Evolutionary conservation across 768 basidiomycete genomes (phyloP), one percentile per base, ranked within the genome.

Genomic region (Trametes elegans): DNA sequence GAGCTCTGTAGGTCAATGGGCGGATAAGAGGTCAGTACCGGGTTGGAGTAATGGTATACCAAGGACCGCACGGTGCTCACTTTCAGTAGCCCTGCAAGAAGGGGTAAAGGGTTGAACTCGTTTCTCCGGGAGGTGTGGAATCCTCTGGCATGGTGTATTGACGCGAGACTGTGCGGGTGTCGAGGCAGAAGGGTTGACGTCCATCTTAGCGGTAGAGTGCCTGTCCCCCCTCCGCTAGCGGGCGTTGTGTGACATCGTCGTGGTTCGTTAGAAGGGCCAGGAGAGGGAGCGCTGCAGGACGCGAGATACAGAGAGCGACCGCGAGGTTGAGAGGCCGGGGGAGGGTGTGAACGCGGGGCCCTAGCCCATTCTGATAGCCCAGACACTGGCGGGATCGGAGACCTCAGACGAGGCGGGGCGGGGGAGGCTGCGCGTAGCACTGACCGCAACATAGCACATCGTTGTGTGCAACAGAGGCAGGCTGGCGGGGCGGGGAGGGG

Each of bases 81-180:
- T 80, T 91, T 91, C 58, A 91, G 71, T 18, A 84, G 67, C 7
- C 76, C 80, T n/a, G 85, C 68, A 21, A 83, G 71, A n/a, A 87
- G 32, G 1, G 81, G 77, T 41, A 88, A 64, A 19, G 80, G 79
- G 1, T 57, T 36, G 5, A 59, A 69, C 29, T 75, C 66, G 35
- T 64, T 70, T 2, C 51, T 55, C 23, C 59, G 64, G 1, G 79
- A 77, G 9, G 78, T 66, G 49, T 81, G 79, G 55, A 81, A 79
- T 39, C 42, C 60, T n/a, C 48, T 57, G 7, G 55, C 36, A 60
- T 24, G 39, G 52, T 19, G 24, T 7, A 29, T 13, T 13, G 28
- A 16, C 9, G 41, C 32, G 32, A 42, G 10, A 29, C 23, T 10
- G 31, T 24, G 7, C 13, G 23, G 51, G 9, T 5, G 27, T 11